A percentile compares a stretch with the other conserved stretches of the same genome.
Conservation (phyloP, 305 asterid species). For the Withania somnifera region DNA sequence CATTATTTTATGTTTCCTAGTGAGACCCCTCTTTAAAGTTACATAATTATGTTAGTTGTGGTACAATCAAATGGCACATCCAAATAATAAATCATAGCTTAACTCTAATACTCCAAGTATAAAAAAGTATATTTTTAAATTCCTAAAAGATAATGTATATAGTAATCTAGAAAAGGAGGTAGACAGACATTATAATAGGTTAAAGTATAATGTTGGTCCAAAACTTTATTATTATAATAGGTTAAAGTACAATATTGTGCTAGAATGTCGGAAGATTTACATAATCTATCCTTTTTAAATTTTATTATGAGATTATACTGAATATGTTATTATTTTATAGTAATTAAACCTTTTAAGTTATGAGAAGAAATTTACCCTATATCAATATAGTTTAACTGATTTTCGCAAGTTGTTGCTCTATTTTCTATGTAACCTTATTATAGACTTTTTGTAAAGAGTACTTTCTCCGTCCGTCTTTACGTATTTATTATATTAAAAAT, state of each 20-base stretch:
- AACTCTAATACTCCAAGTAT: neutral
- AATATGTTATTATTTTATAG: no score
- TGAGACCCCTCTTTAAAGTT: neutral
- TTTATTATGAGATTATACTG: no score
- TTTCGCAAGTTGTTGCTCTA: no score
- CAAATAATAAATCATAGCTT: neutral
- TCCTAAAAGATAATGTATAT: neutral
- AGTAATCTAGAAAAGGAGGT: neutral
- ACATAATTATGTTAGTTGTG: neutral
- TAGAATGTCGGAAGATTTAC: no score
- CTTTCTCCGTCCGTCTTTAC: no score
- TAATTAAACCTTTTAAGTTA: no score
- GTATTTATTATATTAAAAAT: no score
- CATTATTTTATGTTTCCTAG: neutral
- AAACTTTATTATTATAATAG: no score
- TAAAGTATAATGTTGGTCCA: neutral
- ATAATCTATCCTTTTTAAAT: no score
- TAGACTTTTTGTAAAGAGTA: neutral
- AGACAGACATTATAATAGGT: neutral
- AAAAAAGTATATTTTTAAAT: neutral
- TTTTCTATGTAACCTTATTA: neutral
- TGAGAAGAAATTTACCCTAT: no score
- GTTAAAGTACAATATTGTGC: no score
- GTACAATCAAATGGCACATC: neutral
- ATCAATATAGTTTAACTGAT: no score